Percentiles rank a stretch among this genome's conserved stretches.
These are phyloP conservation scores for Leccinum subspadiceum DNA, from an alignment of 1,284 basidiomycete species.

Conservation along the genomic window DNA sequence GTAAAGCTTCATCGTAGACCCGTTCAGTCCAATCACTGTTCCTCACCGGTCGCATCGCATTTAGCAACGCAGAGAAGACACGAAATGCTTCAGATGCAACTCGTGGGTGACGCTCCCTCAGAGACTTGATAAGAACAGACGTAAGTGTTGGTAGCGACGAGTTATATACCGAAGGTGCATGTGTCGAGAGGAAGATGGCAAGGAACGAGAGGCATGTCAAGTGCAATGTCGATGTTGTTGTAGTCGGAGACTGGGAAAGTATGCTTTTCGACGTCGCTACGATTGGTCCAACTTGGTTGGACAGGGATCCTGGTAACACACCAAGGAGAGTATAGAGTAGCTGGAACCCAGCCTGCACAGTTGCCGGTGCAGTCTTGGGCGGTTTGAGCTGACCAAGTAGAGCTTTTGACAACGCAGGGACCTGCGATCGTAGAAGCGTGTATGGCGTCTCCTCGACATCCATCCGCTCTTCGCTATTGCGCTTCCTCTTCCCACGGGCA, in stretches of 20 bases:
- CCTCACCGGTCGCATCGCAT: conserved; percentile 61
- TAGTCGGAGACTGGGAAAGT: conserved; percentile 60
- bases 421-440: conserved; percentile 67
- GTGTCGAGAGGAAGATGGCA: conserved; percentile 78
- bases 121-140: conserved; percentile 70
- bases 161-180: conserved; percentile 67
- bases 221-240: conserved; percentile 72
- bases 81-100: conserved; percentile 83
- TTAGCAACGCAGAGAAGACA: conserved; percentile 69
- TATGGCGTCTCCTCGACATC: conserved; percentile 79
- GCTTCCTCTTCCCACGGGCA: conserved; percentile 73
- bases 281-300: conserved; percentile 65
- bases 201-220: conserved; percentile 85
- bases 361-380: conserved; percentile 74
- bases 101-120: conserved; percentile 73
- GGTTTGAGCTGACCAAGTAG: conserved; percentile 83
- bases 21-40: conserved; percentile 58
- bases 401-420: conserved; percentile 77
- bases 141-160: conserved; percentile 64
- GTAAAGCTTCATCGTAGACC: conserved; percentile 74
- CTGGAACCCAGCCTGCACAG: conserved; percentile 82
- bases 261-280: conserved; percentile 62
- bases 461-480: conserved; percentile 68
- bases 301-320: conserved; percentile 82
- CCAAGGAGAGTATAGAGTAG: conserved; percentile 76